These are phyloP conservation scores for Aeminium ludgeri DNA, from an alignment of 495 filamentous ascomycete species.

Conservation along the genomic window DNA sequence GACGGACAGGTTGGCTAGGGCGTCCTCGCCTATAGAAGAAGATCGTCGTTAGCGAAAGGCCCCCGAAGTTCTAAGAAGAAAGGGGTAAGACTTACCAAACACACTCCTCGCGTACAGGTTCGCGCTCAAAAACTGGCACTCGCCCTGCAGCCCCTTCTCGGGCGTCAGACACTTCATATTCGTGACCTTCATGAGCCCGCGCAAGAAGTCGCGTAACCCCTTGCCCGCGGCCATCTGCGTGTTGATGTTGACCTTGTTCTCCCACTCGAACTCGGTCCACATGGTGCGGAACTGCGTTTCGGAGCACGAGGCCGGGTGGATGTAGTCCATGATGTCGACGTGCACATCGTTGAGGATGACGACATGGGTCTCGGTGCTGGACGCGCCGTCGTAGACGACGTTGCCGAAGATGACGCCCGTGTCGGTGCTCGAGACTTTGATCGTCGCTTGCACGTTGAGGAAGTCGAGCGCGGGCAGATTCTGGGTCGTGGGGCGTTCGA, in stretches of 20 bases:
- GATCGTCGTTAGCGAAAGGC: too few species aligned
- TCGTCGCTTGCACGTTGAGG: constrained; percentile 93
- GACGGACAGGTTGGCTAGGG: constrained; percentile 90
- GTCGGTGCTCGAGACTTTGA: constrained; percentile 97
- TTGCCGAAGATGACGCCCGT: constrained; percentile 99
- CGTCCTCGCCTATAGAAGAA: constrained; percentile 70
- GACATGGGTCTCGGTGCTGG: constrained; percentile 88
- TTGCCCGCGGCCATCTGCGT: constrained; percentile 57
- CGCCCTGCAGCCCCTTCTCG: constrained; percentile 88
- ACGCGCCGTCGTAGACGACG: constrained; percentile 91
- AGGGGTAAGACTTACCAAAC: constrained; percentile 58
- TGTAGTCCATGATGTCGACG: constrained; percentile 99
- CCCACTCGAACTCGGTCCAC: constrained; percentile 99
- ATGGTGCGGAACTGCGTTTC: constrained; percentile 98
- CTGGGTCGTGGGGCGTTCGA: constrained; percentile 88
- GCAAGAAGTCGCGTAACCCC: constrained; percentile 78
- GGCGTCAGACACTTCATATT: constrained; percentile 98
- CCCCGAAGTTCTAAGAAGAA: neutral
- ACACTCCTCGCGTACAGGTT: constrained; percentile 96
- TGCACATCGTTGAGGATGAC: constrained; percentile 98
- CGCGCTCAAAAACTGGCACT: constrained; percentile 94
- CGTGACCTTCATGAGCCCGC: constrained; percentile 89
- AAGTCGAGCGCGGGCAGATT: constrained; percentile 92
- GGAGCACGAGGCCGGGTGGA: constrained; percentile 88
- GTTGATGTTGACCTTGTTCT: constrained; percentile 99